phyloP scores from a whole-genome alignment of 2,329 filamentous ascomycete genomes.

The Fusarium annulatum region DNA sequence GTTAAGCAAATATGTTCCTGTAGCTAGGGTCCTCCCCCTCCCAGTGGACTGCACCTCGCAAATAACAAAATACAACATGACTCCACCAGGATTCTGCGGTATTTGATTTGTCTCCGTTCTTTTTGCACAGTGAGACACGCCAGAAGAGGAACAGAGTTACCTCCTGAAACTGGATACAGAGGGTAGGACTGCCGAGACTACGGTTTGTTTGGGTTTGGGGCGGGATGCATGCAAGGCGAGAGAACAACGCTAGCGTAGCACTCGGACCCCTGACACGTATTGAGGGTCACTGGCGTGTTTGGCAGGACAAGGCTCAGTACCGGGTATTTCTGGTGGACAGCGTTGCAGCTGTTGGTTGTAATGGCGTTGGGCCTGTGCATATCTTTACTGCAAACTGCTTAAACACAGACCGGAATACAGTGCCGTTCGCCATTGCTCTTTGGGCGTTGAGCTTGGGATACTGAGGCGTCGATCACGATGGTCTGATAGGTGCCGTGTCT shows the following conservation, averaged over 20 bases:
- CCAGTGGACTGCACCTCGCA: neutral
- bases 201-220: neutral
- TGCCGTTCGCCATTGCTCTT: neutral
- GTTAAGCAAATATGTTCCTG: neutral
- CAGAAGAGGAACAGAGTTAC: neutral
- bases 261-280: neutral
- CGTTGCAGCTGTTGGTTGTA: slow-evolving; percentile 1
- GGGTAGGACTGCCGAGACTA: slow-evolving; percentile 2
- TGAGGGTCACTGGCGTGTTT: neutral
- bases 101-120: neutral
- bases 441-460: neutral
- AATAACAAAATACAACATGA: slow-evolving; percentile 14
- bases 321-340: neutral
- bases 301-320: neutral
- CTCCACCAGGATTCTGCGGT: slow-evolving; percentile 7
- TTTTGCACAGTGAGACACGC: neutral
- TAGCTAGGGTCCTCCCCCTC: slow-evolving; percentile 2
- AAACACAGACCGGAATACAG: neutral
- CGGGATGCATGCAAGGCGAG: slow-evolving; percentile 4
- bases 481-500: neutral
- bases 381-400: slow-evolving; percentile 26
- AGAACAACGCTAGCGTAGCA: slow-evolving; percentile 15
- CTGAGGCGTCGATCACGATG: neutral
- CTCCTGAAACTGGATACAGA: neutral
- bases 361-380: neutral